A percentile compares a stretch with the other conserved stretches of the same genome.
These are phyloP conservation scores for Royoungia palumana DNA, from an alignment of 768 basidiomycete genomes.

Conservation along the genomic window DNA sequence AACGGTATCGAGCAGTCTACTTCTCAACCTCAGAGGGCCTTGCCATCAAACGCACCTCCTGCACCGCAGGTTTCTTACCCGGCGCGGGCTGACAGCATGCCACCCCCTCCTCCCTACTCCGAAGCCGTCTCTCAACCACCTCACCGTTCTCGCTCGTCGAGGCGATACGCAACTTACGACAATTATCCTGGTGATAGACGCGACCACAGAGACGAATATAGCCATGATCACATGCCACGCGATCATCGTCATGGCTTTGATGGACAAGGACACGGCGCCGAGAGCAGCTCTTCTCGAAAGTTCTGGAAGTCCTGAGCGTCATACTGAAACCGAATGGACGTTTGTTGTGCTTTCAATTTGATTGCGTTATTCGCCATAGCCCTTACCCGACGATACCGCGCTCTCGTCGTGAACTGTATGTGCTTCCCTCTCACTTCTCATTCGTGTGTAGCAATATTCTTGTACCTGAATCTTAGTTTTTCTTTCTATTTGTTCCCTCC, in stretches of 20 bases:
- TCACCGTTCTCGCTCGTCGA: slow-evolving; percentile 17
- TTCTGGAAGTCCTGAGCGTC: slow-evolving; percentile 12
- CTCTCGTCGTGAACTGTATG: neutral
- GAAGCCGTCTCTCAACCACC: slow-evolving; percentile 12
- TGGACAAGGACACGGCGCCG: slow-evolving; percentile 2
- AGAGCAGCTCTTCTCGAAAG: slow-evolving; percentile 9
- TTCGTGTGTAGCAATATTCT: too few relatives aligned
- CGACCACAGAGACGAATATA: slow-evolving; percentile 12
- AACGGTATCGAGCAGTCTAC: slow-evolving; percentile 56
- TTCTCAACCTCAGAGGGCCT: slow-evolving; percentile 9
- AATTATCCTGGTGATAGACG: slow-evolving; percentile 9
- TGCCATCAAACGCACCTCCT: slow-evolving; percentile 6
- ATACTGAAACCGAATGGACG: neutral
- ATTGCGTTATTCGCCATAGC: neutral
- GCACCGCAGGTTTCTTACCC: neutral
- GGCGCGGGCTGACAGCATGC: neutral
- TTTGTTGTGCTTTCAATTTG: neutral
- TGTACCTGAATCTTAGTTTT: too few relatives aligned
- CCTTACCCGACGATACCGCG: slow-evolving; percentile 5
- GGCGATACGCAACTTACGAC: slow-evolving; percentile 13
- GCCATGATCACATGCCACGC: slow-evolving; percentile 9
- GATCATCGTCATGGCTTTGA: slow-evolving; percentile 7
- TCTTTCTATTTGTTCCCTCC: neutral
- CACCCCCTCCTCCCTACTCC: slow-evolving; percentile 24
- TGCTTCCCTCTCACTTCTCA: neutral